Conservation (phyloP, 176 grass and related monocot species). For the Paspalum vaginatum region DNA sequence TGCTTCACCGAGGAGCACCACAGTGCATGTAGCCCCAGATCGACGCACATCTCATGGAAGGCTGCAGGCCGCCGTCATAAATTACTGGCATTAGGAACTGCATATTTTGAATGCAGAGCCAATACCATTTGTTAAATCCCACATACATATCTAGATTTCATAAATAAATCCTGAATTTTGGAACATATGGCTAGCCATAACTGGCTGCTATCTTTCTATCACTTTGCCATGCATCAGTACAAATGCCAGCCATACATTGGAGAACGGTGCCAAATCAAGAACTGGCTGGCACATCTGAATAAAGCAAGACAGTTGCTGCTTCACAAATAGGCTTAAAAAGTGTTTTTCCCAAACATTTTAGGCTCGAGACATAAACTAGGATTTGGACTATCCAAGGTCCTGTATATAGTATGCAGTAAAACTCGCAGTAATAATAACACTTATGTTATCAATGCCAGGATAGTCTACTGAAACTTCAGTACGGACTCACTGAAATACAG, state of each 20-base stretch:
- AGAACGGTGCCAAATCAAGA: neutral
- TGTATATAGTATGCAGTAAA: slow-evolving; percentile 26
- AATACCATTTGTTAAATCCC: slow-evolving; percentile 45
- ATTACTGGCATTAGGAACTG: slow-evolving; percentile 40
- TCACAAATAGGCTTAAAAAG: neutral
- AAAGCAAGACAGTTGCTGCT: neutral
- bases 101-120: slow-evolving; percentile 41
- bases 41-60: slow-evolving; percentile 25
- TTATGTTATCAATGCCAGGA: neutral
- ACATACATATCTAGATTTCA: slow-evolving; percentile 39
- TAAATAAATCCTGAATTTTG: slow-evolving; percentile 42
- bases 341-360: neutral
- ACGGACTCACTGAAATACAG: slow-evolving; percentile 36
- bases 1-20: slow-evolving; percentile 4
- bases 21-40: slow-evolving; percentile 13
- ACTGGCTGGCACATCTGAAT: slow-evolving; percentile 3
- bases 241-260: neutral
- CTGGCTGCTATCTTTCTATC: neutral
- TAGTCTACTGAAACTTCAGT: neutral
- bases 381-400: neutral
- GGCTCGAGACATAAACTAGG: neutral
- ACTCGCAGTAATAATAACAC: neutral
- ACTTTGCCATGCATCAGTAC: slow-evolving; percentile 7
- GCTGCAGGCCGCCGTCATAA: slow-evolving; percentile 34
- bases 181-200: slow-evolving; percentile 35